phyloP scores from a whole-genome alignment of 495 filamentous ascomycete genomes.

The Neurospora africana region DNA sequence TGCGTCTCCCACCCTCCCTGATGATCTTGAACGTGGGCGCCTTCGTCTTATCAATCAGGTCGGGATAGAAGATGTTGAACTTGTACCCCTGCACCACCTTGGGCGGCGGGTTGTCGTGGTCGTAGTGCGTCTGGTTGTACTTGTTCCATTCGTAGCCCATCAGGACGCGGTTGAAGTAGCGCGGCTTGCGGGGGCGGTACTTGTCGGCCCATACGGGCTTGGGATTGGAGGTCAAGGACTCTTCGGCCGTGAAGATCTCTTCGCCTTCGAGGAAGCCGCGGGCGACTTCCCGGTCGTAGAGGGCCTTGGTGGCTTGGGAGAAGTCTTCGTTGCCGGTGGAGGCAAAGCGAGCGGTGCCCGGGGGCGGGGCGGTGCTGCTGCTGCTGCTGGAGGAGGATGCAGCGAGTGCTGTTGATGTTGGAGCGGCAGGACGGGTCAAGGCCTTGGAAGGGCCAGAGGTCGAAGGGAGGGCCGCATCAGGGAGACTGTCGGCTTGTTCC shows the following conservation, averaged over 20 bases:
- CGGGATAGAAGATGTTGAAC: conserved; percentile 99
- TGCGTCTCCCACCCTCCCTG: conserved; percentile 75
- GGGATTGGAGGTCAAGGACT: conserved; percentile 53
- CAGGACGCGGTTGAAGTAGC: conserved; percentile 96
- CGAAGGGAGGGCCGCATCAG: conserved; percentile 6
- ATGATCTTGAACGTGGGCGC: conserved; percentile 94
- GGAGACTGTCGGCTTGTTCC: conserved; percentile 20
- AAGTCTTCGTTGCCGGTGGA: conserved; percentile 71
- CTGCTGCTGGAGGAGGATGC: conserved; percentile 4
- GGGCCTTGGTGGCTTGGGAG: conserved; percentile 78
- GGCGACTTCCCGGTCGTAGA: conserved; percentile 90
- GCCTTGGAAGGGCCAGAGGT: conserved; percentile 10
- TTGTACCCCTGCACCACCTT: conserved; percentile 99
- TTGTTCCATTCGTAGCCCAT: conserved; percentile 99
- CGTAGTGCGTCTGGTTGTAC: conserved; percentile 99
- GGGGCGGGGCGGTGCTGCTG: conserved; percentile 40
- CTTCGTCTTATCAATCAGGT: conserved; percentile 91
- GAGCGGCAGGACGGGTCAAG: conserved; percentile 16
- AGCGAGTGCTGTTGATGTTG: conserved; percentile 15
- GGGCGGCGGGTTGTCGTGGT: conserved; percentile 95
- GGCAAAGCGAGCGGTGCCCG: conserved; percentile 62
- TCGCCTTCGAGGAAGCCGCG: conserved; percentile 88
- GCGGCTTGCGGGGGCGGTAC: conserved; percentile 83
- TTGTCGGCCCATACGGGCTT: conserved; percentile 81
- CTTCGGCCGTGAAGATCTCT: conserved; percentile 91